Percentiles rank a stretch among this genome's conserved stretches.
Evolutionary conservation across 2,329 filamentous ascomycete species (phyloP).

Genomic region (Paradendryphiella salina): DNA sequence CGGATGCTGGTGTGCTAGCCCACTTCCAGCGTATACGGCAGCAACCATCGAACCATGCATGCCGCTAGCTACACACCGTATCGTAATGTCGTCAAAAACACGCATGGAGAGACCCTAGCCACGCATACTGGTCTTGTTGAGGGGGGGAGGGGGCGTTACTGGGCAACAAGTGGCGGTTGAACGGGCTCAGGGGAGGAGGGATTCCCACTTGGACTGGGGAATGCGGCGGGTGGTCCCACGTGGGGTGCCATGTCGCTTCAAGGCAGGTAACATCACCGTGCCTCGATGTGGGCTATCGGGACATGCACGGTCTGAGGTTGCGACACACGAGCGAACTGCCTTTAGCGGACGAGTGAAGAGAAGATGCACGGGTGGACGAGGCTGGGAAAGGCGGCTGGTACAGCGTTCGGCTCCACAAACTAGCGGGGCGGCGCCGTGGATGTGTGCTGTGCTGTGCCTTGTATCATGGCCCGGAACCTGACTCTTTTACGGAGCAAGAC

Average conservation of each 20-base stretch:
- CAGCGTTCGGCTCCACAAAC: conserved; percentile 9
- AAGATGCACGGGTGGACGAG: neutral
- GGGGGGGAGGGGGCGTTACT: conserved; percentile 5
- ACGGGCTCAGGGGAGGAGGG: neutral
- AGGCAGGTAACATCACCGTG: no score
- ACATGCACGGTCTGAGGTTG: no score
- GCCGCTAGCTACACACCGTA: neutral
- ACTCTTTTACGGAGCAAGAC: neutral
- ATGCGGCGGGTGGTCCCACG: neutral
- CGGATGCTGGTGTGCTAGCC: no score
- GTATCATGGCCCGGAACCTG: conserved; percentile 1
- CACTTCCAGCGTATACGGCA: no score
- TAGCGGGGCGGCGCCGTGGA: conserved; percentile 2
- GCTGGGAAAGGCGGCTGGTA: conserved; percentile 12
- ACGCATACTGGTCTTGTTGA: conserved; percentile 1
- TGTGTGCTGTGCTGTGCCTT: neutral
- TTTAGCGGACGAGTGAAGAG: neutral
- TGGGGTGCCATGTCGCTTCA: neutral
- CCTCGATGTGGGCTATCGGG: no score
- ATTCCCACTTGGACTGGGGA: neutral
- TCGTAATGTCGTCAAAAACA: neutral
- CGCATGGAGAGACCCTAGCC: neutral
- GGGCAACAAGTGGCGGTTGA: conserved; percentile 9
- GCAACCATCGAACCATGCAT: no score
- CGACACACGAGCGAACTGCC: neutral